These are phyloP conservation scores for Cyclotella sp. DNA, from an alignment of 108 stramenopile genomes.

Conservation along the genomic window DNA sequence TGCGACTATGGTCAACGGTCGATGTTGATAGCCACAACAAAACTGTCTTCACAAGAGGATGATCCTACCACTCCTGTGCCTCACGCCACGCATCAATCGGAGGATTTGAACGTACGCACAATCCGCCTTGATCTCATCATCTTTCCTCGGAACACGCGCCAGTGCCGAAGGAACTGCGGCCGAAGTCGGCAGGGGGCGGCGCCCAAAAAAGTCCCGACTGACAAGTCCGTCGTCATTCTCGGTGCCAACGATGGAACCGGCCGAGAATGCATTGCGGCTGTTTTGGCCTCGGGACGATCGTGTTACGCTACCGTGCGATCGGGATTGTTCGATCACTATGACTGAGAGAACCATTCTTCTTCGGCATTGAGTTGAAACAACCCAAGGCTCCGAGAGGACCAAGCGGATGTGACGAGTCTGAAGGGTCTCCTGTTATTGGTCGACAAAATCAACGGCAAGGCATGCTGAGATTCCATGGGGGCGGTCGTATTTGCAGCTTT, in stretches of 20 bases:
- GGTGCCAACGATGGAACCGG: conserved; percentile 27
- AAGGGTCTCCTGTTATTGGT: conserved; percentile 7
- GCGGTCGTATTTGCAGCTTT: conserved; percentile 91
- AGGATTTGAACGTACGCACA: too few relatives aligned
- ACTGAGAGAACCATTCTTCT: background rate
- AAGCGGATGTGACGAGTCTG: conserved; percentile 13
- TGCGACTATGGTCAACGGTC: too few relatives aligned
- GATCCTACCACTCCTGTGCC: too few relatives aligned
- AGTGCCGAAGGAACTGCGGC: too few relatives aligned
- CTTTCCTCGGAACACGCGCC: too few relatives aligned
- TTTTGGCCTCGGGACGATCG: conserved; percentile 26
- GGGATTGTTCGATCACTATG: conserved; percentile 13
- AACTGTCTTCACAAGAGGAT: too few relatives aligned
- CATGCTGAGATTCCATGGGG: background rate
- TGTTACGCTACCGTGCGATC: conserved; percentile 22
- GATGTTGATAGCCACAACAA: too few relatives aligned
- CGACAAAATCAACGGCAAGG: conserved; percentile 6
- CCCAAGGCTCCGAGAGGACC: background rate
- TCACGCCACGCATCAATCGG: too few relatives aligned
- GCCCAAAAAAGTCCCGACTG: background rate
- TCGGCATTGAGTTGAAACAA: background rate
- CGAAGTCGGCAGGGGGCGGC: background rate
- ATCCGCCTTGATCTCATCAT: too few relatives aligned
- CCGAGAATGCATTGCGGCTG: conserved; percentile 23
- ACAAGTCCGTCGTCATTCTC: conserved; percentile 22